These are phyloP conservation scores for Plasmodium adleri DNA, from an alignment of 169 alveolate species.

Conservation along the genomic window DNA sequence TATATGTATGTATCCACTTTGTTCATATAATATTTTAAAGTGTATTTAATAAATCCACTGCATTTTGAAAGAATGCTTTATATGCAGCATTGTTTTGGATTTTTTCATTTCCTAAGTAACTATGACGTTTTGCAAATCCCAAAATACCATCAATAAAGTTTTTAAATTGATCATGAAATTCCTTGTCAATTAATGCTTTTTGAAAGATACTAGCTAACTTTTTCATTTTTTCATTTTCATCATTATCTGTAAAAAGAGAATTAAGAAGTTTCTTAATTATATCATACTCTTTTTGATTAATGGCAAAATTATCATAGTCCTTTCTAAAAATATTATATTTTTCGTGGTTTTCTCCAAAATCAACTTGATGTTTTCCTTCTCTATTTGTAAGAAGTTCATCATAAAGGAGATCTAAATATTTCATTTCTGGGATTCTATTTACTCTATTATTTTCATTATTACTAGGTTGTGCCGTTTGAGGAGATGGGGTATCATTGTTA, in stretches of 20 bases:
- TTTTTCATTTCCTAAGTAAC: neutral
- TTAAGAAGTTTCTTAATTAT: neutral
- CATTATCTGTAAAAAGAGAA: neutral
- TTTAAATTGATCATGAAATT: conserved; percentile 10
- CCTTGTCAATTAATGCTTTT: neutral
- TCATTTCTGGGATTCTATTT: neutral
- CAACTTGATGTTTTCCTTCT: neutral
- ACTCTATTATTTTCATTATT: too few species aligned
- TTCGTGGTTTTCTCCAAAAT: conserved; percentile 13
- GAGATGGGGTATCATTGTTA: too few species aligned
- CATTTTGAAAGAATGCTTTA: too few species aligned
- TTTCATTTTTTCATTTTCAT: neutral
- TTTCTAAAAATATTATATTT: conserved; percentile 8
- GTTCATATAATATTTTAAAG: too few species aligned
- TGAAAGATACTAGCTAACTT: neutral
- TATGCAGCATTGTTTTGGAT: neutral
- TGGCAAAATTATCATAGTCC: neutral
- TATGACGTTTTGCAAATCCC: conserved; percentile 16
- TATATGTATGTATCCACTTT: too few species aligned
- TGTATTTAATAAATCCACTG: too few species aligned
- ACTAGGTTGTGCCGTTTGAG: too few species aligned
- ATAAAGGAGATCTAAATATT: conserved; percentile 9
- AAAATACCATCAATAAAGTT: conserved; percentile 20
- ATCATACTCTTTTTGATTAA: conserved; percentile 13
- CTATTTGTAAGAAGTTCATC: conserved; percentile 17